Base-by-base conservation (phyloP, 2,329 filamentous ascomycete species). In the Xylariaceae sp. region DNA sequence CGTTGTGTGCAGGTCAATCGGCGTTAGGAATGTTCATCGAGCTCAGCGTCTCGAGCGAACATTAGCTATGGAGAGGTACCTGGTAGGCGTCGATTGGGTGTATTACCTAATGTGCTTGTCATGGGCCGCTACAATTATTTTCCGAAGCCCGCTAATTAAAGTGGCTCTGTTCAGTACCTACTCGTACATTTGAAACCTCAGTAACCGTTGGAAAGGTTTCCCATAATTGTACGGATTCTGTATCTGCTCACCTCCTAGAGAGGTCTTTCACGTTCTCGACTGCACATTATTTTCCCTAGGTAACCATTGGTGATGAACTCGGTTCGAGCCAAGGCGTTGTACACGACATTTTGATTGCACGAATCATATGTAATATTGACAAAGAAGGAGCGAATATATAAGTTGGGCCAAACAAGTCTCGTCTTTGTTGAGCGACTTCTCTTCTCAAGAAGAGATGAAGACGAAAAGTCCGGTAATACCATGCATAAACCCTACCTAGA, bases 1-100 rank as follows among this genome's bases (percentile, higher is more conserved):
- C 68, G 67, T 63, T 68, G 64, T 67, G 66, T 59, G 63, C 61
- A 62, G 65, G 64, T 66, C 70, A 69, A 71, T 71, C 65, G 70
- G 65, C 60, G 61, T 62, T 62, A 62, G 62, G 51, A 54, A 58
- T 57, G 49, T 64, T 64, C 63, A 60, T 61, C 55, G 60, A 62
- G 52, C 55, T 63, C 51, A 11, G 62, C 59, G 55, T 57, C 57
- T 45, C 42, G n/a, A 59, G 55, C 50, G 60, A 64, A 5, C 23
- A 30, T 30, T 30, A 49, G 55, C 57, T 54, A 51, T 39, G 42
- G 42, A 10, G 48, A 30, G 23, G 49, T 51, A 51, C 11, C 23
- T 51, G 18, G 18, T 7, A n/a, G 17, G 49, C 1, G n/a, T 18
- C 6, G 23, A 35, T 8, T 30, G 11, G 11, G 42, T 15, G 53